Conservation (phyloP, 2,329 filamentous ascomycete species). For the Colletotrichum tabaci region DNA sequence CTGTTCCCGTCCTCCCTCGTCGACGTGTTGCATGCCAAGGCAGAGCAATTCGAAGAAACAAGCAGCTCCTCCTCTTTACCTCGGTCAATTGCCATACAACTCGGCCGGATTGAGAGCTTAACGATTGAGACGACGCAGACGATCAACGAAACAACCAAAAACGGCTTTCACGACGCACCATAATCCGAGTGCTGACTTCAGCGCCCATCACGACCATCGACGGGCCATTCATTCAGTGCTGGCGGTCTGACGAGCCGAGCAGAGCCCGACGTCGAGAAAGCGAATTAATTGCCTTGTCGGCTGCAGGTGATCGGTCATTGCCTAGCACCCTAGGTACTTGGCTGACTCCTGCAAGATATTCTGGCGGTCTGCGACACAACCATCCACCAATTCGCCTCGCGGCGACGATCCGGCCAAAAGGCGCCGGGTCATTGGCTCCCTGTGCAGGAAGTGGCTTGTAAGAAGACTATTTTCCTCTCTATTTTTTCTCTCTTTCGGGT, state of each 20-base stretch:
- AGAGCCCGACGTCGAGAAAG: slow-evolving; percentile 6
- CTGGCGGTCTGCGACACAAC: slow-evolving; percentile 39
- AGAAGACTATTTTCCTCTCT: background rate
- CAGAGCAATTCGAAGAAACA: background rate
- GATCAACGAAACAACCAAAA: background rate
- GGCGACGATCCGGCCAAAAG: slow-evolving; percentile 35
- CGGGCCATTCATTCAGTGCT: slow-evolving; percentile 4
- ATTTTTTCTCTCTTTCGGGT: background rate
- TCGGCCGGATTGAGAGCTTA: background rate
- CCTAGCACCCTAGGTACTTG: background rate
- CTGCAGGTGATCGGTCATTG: slow-evolving; percentile 16
- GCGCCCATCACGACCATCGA: background rate
- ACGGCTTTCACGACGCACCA: background rate
- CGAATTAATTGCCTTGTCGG: background rate
- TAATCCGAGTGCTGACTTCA: slow-evolving; percentile 4
- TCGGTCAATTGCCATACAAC: background rate
- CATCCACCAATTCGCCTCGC: slow-evolving; percentile 32
- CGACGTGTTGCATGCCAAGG: background rate
- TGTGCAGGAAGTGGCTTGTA: slow-evolving; percentile 38
- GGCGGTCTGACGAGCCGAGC: slow-evolving; percentile 11
- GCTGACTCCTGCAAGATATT: slow-evolving; percentile 33
- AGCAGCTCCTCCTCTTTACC: background rate
- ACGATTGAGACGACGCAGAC: background rate
- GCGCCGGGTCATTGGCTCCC: slow-evolving; percentile 33
- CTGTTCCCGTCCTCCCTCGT: background rate